These are phyloP conservation scores for Sclerotiophoma versabilis DNA, from an alignment of 2,329 filamentous ascomycete genomes.

Conservation along the genomic window DNA sequence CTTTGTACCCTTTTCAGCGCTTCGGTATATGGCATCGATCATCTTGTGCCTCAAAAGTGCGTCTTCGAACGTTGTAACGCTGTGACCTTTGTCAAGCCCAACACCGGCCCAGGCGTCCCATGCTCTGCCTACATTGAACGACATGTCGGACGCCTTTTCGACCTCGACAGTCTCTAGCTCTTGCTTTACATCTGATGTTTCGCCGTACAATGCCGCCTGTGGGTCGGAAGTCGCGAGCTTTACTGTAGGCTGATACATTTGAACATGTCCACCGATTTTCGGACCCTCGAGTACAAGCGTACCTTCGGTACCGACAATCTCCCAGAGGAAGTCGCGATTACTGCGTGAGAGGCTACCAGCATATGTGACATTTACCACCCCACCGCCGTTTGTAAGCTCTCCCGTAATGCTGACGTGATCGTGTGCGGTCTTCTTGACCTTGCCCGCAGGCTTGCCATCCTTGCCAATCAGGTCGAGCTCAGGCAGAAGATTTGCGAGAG, in stretches of 20 bases:
- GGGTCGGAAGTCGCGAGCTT: slow-evolving; percentile 48
- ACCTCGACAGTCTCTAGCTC: slow-evolving; percentile 57
- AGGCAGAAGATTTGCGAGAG: slow-evolving; percentile 31
- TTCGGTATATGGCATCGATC: slow-evolving; percentile 47
- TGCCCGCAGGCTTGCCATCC: slow-evolving; percentile 25
- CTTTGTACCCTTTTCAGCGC: slow-evolving; percentile 38
- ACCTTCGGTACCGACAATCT: slow-evolving; percentile 50
- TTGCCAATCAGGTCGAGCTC: slow-evolving; percentile 30
- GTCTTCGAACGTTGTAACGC: slow-evolving; percentile 43
- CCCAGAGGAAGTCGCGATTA: slow-evolving; percentile 42
- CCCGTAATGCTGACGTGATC: slow-evolving; percentile 38
- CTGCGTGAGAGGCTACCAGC: slow-evolving; percentile 27
- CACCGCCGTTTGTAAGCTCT: slow-evolving; percentile 30
- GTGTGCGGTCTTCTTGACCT: slow-evolving; percentile 36
- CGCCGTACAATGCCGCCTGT: background rate
- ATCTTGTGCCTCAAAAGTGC: slow-evolving; percentile 46
- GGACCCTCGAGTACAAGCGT: slow-evolving; percentile 38
- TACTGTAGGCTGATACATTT: slow-evolving; percentile 53
- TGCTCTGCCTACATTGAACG: slow-evolving; percentile 61
- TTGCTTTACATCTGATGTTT: slow-evolving; percentile 36
- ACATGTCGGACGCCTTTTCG: slow-evolving; percentile 55
- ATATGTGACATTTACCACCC: slow-evolving; percentile 35
- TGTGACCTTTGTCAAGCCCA: slow-evolving; percentile 31
- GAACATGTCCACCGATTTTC: slow-evolving; percentile 40
- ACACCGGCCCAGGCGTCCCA: slow-evolving; percentile 63